A percentile compares a stretch with the other conserved stretches of the same genome.
These are phyloP conservation scores for Edaphochlamys debaryana DNA, from an alignment of 139 green algal species.

Conservation along the genomic window DNA sequence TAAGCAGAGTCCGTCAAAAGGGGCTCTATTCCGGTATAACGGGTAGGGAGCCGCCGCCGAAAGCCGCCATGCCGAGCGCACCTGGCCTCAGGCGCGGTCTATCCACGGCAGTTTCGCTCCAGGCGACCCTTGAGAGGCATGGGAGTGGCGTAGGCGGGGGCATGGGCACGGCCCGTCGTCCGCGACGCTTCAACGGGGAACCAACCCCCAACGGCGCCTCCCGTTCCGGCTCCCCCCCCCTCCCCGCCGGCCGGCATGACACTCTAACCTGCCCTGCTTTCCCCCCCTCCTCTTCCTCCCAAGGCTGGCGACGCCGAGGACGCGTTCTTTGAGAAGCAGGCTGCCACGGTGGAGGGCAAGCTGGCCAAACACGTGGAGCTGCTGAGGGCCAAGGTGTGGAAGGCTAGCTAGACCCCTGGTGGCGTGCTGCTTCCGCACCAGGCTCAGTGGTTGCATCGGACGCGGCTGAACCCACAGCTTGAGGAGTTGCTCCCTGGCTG, in stretches of 20 bases:
- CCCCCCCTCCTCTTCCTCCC: not conserved
- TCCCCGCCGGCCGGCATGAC: not conserved
- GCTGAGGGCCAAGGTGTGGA: slow-evolving; percentile 83
- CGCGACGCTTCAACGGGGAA: too few relatives aligned
- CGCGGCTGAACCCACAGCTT: too few relatives aligned
- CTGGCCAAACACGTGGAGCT: slow-evolving; percentile 82
- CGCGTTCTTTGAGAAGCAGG: slow-evolving; percentile 23
- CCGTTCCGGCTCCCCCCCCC: not conserved
- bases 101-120: not conserved
- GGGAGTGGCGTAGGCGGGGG: not conserved
- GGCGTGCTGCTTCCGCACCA: too few relatives aligned
- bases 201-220: too few relatives aligned
- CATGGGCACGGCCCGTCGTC: not conserved
- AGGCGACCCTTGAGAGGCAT: not conserved
- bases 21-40: not conserved
- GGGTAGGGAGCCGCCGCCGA: not conserved
- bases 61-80: not conserved
- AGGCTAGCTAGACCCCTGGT: too few relatives aligned
- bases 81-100: not conserved
- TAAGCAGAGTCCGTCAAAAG: not conserved
- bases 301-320: slow-evolving; percentile 34
- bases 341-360: slow-evolving; percentile 51
- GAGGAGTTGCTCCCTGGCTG: too few relatives aligned
- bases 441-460: too few relatives aligned
- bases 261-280: not conserved